A percentile compares a stretch with the other conserved stretches of the same genome.
phyloP scores from a whole-genome alignment of 805 yeast species.

The Candida chilensis region DNA sequence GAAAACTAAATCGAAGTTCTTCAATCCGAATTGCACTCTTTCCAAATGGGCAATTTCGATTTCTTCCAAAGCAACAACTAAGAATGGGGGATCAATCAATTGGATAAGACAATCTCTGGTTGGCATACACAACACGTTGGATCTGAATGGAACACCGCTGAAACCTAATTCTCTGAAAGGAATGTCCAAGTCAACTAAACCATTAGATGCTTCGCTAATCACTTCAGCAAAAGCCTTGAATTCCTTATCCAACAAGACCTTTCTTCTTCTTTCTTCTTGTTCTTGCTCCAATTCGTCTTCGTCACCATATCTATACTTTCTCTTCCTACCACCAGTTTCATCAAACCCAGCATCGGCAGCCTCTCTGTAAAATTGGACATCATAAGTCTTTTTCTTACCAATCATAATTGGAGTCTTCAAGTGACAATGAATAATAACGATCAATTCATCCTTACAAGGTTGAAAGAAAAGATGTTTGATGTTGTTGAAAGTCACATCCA shows the following conservation, averaged over 20 bases:
- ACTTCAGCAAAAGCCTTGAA: conserved; percentile 83
- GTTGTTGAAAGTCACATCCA: conserved; percentile 83
- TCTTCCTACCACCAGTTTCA: conserved; percentile 91
- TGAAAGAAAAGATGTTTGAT: conserved; percentile 92
- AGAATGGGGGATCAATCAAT: conserved; percentile 88
- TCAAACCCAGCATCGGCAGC: conserved; percentile 95
- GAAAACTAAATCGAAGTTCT: conserved; percentile 94
- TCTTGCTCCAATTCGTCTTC: conserved; percentile 98
- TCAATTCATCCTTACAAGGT: conserved; percentile 90
- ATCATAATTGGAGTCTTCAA: conserved; percentile 88
- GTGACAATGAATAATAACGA: conserved; percentile 88
- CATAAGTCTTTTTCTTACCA: conserved; percentile 92
- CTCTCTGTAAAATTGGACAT: conserved; percentile 93
- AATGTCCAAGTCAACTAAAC: conserved; percentile 78
- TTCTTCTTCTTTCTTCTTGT: conserved; percentile 93
- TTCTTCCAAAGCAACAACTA: conserved; percentile 85
- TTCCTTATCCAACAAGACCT: conserved; percentile 85
- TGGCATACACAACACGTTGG: conserved; percentile 92
- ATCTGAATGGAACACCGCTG: conserved; percentile 94
- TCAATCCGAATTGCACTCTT: conserved; percentile 94
- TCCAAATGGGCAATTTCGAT: conserved; percentile 93
- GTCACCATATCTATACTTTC: conserved; percentile 86
- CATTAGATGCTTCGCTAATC: conserved; percentile 82
- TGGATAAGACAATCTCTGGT: conserved; percentile 95
- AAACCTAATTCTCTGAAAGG: conserved; percentile 96